Evolutionary conservation across 306 rosid genomes (phyloP), one percentile per base, ranked within the genome.

Genomic region (Crotalaria pallida): DNA sequence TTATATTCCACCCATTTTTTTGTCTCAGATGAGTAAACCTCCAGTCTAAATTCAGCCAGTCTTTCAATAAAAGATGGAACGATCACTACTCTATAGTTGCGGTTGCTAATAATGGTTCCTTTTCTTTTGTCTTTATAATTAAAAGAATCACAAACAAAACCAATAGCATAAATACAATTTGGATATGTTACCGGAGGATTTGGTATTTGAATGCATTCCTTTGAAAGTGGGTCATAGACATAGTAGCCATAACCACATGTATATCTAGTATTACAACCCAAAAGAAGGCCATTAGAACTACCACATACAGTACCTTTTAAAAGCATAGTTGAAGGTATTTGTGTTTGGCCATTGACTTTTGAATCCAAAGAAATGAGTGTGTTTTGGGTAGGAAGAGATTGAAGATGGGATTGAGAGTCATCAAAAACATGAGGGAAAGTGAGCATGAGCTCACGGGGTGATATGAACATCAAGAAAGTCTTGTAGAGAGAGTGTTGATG

Each of bases 191-290:
- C 11, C 0, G 53, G 34, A 1, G 69, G 51, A 12, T 56, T 23
- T 13, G 61, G 5, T 11, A 73, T 17, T 0, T 33, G 17, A 0
- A 15, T 26, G 24, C 47, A 16, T 67, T 67, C 7, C 15, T 67
- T 58, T 3, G 40, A 24, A 0, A 58, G 38, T 1, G 75, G 64
- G 7, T 76, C 47, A 27, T 18, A 49, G 6, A 67, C 13, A 27
- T 7, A 76, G 8, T 47, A 76, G 1, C 55, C 80, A 13, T 7
- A n/a, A 24, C 80, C 75, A 5, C 19, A 11, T 1, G 75, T 76
- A 58, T 76, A 76, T 29, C 80, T 61, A 19, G n/a, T 48, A 1
- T 29, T 31, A 15, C 75, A 36, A 43, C 70, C 68, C 15, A 76
- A 50, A 24, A 76, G 15, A 12, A 76, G 21, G 10, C 69, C 68